These are phyloP conservation scores for Kodamaea anthophila DNA, from an alignment of 1,139 yeast genomes.

Conservation along the genomic window DNA sequence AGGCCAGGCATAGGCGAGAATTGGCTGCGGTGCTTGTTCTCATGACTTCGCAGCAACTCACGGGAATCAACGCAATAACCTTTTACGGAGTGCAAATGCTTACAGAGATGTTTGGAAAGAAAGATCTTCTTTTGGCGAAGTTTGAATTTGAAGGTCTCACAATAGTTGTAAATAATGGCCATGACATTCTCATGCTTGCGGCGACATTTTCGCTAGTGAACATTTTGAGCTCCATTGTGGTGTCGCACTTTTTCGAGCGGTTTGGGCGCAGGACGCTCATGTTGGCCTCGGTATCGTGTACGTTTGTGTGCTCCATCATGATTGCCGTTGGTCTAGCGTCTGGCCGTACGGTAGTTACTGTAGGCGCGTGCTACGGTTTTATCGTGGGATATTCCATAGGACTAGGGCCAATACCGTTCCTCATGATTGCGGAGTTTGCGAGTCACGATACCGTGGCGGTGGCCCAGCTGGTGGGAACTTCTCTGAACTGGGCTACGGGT, in stretches of 20 bases:
- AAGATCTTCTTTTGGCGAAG: slow-evolving; percentile 20
- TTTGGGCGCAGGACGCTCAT: slow-evolving; percentile 17
- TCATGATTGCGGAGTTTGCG: slow-evolving; percentile 19
- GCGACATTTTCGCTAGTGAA: slow-evolving; percentile 28
- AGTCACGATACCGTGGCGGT: slow-evolving; percentile 16
- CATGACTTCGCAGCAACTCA: slow-evolving; percentile 36
- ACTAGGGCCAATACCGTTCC: slow-evolving; percentile 24
- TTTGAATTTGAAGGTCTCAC: too few relatives aligned
- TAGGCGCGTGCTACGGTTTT: slow-evolving; percentile 16
- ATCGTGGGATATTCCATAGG: slow-evolving; percentile 17
- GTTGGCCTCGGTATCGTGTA: slow-evolving; percentile 12
- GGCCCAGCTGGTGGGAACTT: slow-evolving; percentile 19
- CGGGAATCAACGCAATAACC: slow-evolving; percentile 38
- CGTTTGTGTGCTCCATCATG: slow-evolving; percentile 12
- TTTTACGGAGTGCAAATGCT: slow-evolving; percentile 35
- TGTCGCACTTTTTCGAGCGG: slow-evolving; percentile 17
- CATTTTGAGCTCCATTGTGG: slow-evolving; percentile 22
- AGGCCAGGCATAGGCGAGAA: slow-evolving; percentile 19
- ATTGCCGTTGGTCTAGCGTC: slow-evolving; percentile 14
- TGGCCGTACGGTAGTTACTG: slow-evolving; percentile 10
- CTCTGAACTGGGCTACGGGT: slow-evolving; percentile 18
- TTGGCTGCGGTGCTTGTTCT: slow-evolving; percentile 25
- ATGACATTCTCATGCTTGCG: slow-evolving; percentile 24
- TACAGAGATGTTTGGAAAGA: slow-evolving; percentile 15
- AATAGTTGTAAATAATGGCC: too few relatives aligned